Evolutionary conservation across 805 yeast species (phyloP).

Genomic region (Lachancea quebecensis): DNA sequence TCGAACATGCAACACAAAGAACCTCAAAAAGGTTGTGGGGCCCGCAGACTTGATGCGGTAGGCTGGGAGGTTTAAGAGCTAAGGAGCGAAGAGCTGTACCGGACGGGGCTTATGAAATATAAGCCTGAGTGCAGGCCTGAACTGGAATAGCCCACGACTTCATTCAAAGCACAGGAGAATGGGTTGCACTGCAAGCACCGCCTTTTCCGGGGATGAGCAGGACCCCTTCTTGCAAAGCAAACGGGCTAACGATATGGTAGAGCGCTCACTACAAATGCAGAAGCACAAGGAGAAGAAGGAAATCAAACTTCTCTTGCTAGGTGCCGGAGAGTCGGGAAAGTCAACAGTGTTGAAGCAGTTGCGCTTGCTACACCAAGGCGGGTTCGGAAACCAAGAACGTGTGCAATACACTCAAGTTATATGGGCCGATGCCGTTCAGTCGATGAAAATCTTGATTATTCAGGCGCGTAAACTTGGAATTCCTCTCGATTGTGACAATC

Average conservation of each 20-base stretch:
- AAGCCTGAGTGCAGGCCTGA: too few relatives aligned
- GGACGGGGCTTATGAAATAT: too few relatives aligned
- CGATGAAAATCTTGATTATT: slow-evolving; percentile 71
- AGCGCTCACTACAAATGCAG: slow-evolving; percentile 48
- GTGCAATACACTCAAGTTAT: slow-evolving; percentile 76
- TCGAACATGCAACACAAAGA: not conserved
- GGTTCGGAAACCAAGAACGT: slow-evolving; percentile 75
- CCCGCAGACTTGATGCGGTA: not conserved
- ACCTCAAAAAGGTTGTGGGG: slow-evolving; percentile 2
- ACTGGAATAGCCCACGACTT: too few relatives aligned
- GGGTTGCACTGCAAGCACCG: slow-evolving; percentile 66
- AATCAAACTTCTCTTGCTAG: slow-evolving; percentile 69
- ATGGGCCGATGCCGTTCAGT: slow-evolving; percentile 86
- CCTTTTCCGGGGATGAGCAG: slow-evolving; percentile 31
- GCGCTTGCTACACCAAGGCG: slow-evolving; percentile 77
- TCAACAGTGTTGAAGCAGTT: slow-evolving; percentile 88
- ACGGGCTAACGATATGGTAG: slow-evolving; percentile 55
- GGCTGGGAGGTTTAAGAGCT: not conserved
- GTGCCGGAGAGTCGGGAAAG: slow-evolving; percentile 94
- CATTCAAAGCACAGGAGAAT: slow-evolving; percentile 27
- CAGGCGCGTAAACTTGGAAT: slow-evolving; percentile 66
- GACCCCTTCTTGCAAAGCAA: slow-evolving; percentile 52
- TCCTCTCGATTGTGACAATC: slow-evolving; percentile 57
- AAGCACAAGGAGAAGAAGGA: slow-evolving; percentile 50
- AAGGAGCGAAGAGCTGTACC: not conserved